These are phyloP conservation scores for Extremus antarcticus DNA, from an alignment of 495 filamentous ascomycete species.

Conservation along the genomic window DNA sequence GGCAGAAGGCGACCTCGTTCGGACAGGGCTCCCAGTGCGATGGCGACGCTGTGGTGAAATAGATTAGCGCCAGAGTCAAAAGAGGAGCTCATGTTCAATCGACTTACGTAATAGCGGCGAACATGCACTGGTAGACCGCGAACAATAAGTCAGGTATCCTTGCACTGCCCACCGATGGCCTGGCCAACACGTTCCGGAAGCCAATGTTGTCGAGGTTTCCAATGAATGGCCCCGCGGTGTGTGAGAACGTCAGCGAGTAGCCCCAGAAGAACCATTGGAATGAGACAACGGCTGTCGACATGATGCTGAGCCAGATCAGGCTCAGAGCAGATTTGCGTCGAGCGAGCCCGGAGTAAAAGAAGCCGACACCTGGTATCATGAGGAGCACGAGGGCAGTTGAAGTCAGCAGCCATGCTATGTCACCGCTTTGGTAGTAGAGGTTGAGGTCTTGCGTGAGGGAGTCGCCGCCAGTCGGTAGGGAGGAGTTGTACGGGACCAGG, in stretches of 20 bases:
- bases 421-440: constrained; percentile 51
- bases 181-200: constrained; percentile 66
- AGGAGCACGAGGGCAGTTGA: constrained; percentile 83
- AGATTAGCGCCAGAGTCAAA: neutral
- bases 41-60: constrained; percentile 54
- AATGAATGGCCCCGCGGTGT: constrained; percentile 70
- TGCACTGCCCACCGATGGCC: constrained; percentile 69
- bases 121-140: constrained; percentile 96
- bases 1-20: constrained; percentile 92
- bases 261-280: constrained; percentile 99
- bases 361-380: constrained; percentile 97
- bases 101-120: constrained; percentile 82
- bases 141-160: constrained; percentile 85
- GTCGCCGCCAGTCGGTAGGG: constrained; percentile 57
- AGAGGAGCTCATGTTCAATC: constrained; percentile 41
- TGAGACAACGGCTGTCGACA: constrained; percentile 78
- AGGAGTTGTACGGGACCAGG: constrained; percentile 45
- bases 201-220: constrained; percentile 81
- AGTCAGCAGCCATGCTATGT: constrained; percentile 86
- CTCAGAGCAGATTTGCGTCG: constrained; percentile 90
- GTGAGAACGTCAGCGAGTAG: constrained; percentile 86
- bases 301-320: constrained; percentile 92
- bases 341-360: constrained; percentile 98
- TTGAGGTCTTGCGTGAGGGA: constrained; percentile 56
- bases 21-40: constrained; percentile 84